phyloP scores from a whole-genome alignment of 371 early-diverging fungal species.

The Syncephalis plumigaleata region DNA sequence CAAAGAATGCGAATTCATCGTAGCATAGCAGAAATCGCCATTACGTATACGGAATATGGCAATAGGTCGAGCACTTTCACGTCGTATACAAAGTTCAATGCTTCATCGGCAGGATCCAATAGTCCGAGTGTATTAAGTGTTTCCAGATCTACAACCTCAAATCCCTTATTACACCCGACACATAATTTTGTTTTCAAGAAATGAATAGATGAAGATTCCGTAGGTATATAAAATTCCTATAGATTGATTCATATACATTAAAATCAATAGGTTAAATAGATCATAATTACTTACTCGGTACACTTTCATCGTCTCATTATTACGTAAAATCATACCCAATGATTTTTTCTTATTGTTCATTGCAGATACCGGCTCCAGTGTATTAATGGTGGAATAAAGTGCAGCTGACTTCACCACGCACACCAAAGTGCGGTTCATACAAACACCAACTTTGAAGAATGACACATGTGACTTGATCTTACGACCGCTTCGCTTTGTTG shows the following conservation, averaged over 20 bases:
- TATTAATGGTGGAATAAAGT: slow-evolving; percentile 49
- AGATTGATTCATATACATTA: background rate
- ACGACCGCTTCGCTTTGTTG: slow-evolving; percentile 23
- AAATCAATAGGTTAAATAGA: background rate
- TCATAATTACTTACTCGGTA: slow-evolving; percentile 31
- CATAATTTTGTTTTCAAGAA: slow-evolving; percentile 65
- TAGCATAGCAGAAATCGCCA: slow-evolving; percentile 79
- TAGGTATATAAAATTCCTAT: slow-evolving; percentile 79
- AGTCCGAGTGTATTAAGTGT: slow-evolving; percentile 54
- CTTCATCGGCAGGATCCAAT: slow-evolving; percentile 62
- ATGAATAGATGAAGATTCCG: slow-evolving; percentile 60
- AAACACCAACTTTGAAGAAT: slow-evolving; percentile 71
- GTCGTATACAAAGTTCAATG: slow-evolving; percentile 63
- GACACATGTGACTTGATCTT: slow-evolving; percentile 60
- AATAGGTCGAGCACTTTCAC: slow-evolving; percentile 53
- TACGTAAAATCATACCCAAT: slow-evolving; percentile 20
- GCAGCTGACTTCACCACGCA: slow-evolving; percentile 51
- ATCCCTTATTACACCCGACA: slow-evolving; percentile 77
- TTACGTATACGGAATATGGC: slow-evolving; percentile 60
- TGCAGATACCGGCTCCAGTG: slow-evolving; percentile 41
- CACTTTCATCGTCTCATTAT: slow-evolving; percentile 31
- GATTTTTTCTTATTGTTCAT: slow-evolving; percentile 30
- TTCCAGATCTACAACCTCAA: slow-evolving; percentile 80
- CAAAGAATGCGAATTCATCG: slow-evolving; percentile 77
- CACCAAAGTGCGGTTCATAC: slow-evolving; percentile 47